Evolutionary conservation across 2,329 filamentous ascomycete species (phyloP), one percentile per base, ranked within the genome.

Genomic region (Pseudogymnoascus sp.): DNA sequence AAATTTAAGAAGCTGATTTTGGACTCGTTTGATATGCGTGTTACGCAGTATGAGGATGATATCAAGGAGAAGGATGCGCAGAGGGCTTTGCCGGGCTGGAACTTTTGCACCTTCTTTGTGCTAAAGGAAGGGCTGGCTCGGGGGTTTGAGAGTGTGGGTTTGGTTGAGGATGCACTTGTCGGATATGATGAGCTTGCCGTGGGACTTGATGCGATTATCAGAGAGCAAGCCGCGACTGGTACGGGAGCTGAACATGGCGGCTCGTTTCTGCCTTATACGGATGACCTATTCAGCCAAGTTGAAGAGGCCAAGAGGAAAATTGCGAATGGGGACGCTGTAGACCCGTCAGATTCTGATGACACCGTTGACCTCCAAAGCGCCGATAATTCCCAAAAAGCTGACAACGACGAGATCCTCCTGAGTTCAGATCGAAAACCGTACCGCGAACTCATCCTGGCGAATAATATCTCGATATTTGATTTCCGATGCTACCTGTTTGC

Each of bases 91-190:
- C 95, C 95, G 0, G 95, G 95, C 0, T 99, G 95, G 95, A 99
- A 99, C 72, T 99, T 99, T 73, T 97, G 95, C 76, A 99, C 95
- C 0, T 99, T 99, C 74, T 99, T 99, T 74, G 93, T 99, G 14
- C 81, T 99, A 7, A 99, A 99, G 72, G 95, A 99, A 74, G 95
- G 95, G 0, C 78, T 99, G 37, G 93, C 95, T 1, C 84, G 91
- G 68, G 96, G 93, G 0, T 96, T 99, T 68, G 96, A 99, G 74
- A 97, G 91, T 72, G 93, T 97, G 2, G 96, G 96, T 0, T 80
- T 99, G 8, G 91, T 97, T 7, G 95, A 99, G 72, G 95, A 99
- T 80, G 93, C 95, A 2, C 78, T 99, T 40, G 90, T 95, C 4
- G 91, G 92, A 13, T 99, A 99, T 70, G 95, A 97, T 74, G 93